phyloP scores from a whole-genome alignment of 2,329 filamentous ascomycete species.

The Thielaviopsis musarum region DNA sequence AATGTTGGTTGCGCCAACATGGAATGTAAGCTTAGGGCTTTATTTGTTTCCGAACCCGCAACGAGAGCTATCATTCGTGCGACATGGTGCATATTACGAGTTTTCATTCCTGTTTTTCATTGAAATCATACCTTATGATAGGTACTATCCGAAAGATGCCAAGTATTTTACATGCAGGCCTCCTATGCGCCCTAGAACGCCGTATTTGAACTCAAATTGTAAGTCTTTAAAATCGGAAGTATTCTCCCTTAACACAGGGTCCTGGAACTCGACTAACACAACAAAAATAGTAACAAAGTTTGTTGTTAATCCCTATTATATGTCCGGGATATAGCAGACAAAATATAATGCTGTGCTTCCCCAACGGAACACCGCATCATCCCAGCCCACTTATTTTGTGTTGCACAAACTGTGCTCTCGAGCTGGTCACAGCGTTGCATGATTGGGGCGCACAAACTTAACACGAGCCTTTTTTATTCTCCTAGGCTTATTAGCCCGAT shows the following conservation, averaged over 20 bases:
- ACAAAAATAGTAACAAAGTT: background rate
- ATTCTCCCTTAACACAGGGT: background rate
- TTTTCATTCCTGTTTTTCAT: background rate
- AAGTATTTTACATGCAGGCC: background rate
- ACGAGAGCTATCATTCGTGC: background rate
- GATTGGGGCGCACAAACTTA: background rate
- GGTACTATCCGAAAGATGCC: background rate
- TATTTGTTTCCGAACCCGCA: background rate
- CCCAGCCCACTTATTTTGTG: background rate
- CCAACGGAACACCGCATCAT: background rate
- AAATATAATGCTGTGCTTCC: background rate
- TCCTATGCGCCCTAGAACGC: background rate
- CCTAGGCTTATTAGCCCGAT: background rate
- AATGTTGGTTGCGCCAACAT: background rate
- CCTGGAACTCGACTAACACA: background rate
- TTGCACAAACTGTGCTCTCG: background rate
- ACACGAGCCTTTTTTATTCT: background rate
- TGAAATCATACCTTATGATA: no score
- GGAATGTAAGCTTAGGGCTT: background rate
- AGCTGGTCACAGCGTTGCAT: background rate
- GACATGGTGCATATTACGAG: background rate
- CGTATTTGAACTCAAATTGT: background rate
- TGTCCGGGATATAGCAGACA: background rate
- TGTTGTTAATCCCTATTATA: background rate
- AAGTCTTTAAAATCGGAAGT: background rate